Conservation (phyloP, 2,329 filamentous ascomycete genomes). For the Aquanectria penicillioides region DNA sequence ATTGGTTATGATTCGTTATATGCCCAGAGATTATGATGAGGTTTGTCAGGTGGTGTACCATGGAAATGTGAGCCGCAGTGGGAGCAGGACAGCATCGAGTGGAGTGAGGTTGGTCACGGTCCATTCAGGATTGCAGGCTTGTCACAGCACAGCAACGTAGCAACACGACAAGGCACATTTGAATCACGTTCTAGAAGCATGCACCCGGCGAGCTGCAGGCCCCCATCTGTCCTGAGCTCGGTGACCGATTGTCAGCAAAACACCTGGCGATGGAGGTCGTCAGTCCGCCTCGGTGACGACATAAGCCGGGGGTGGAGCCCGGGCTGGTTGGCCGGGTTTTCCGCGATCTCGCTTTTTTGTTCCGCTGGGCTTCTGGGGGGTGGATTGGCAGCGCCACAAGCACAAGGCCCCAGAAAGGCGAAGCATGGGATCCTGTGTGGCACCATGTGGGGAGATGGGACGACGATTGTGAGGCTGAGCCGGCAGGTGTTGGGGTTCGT, state of each 20-base stretch:
- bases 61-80: too few species aligned
- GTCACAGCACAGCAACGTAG: too few species aligned
- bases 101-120: too few species aligned
- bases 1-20: too few species aligned
- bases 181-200: slow-evolving; percentile 14
- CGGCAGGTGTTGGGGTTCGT: neutral
- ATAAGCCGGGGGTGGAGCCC: slow-evolving; percentile 3
- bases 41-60: too few species aligned
- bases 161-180: neutral
- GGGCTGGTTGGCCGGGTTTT: neutral
- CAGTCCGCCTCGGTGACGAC: too few species aligned
- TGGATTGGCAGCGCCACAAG: slow-evolving; percentile 4
- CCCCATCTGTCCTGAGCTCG: too few species aligned
- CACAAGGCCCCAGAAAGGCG: neutral
- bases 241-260: too few species aligned
- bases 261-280: too few species aligned
- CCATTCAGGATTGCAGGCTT: too few species aligned
- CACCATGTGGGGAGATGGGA: neutral
- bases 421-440: neutral
- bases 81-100: too few species aligned
- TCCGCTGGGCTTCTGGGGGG: neutral
- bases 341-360: neutral
- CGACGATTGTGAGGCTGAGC: neutral
- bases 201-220: neutral
- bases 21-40: too few species aligned